phyloP scores from a whole-genome alignment of 306 rosid genomes.

The Dalbergia cochinchinensis region DNA sequence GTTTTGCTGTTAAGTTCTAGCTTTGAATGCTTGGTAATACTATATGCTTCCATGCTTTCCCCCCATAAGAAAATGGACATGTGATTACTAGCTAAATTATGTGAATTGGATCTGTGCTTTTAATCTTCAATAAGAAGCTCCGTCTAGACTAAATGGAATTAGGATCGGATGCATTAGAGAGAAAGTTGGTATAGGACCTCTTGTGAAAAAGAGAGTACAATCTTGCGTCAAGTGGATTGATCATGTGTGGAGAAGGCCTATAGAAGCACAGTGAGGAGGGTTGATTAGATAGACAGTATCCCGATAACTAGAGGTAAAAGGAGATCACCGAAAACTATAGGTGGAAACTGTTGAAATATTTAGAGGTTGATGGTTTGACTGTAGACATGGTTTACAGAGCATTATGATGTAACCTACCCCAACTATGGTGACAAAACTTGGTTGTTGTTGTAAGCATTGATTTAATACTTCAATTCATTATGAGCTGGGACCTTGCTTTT shows the following conservation, averaged over 20 bases:
- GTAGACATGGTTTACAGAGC: not conserved
- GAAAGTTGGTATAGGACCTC: not conserved
- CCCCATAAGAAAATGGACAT: not conserved
- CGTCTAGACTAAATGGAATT: not conserved
- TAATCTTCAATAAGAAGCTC: not conserved
- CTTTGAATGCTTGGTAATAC: not conserved
- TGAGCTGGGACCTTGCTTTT: slow-evolving; percentile 1
- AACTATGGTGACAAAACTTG: not conserved
- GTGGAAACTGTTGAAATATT: not conserved
- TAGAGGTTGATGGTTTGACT: not conserved
- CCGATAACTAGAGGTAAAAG: not conserved
- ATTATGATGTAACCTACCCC: not conserved
- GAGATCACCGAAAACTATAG: not conserved
- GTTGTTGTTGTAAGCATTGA: not conserved
- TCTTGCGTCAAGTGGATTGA: not conserved
- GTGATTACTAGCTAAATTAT: not conserved
- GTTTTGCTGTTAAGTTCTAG: not conserved
- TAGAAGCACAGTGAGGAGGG: not conserved
- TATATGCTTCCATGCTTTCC: not conserved
- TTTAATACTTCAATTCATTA: not conserved
- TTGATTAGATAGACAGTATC: not conserved
- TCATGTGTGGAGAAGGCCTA: not conserved
- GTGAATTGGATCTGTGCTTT: slow-evolving; percentile 26
- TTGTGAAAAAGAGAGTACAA: not conserved
- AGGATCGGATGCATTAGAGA: not conserved